Evolutionary conservation across 331 rosid genomes (phyloP).

Genomic region (Pyracantha coccinea): DNA sequence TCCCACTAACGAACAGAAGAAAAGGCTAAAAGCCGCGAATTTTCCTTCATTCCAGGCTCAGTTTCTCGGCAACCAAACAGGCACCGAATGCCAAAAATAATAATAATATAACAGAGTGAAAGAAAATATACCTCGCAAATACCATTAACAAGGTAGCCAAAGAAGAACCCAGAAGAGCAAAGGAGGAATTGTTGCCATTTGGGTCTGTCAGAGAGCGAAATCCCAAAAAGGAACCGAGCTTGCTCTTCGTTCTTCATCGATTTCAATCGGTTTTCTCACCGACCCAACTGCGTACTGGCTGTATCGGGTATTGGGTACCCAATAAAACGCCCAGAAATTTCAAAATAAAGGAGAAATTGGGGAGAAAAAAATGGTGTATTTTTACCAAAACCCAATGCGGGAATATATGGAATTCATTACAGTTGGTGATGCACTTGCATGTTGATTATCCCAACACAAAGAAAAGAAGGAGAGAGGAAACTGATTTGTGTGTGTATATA

Average conservation of each 20-base stretch:
- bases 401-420: not conserved
- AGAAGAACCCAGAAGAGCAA: conserved; percentile 95
- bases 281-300: not conserved
- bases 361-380: not conserved
- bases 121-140: conserved; percentile 65
- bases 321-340: not conserved
- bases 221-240: conserved; percentile 74
- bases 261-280: not conserved
- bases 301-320: conserved; percentile 6
- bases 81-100: too few species aligned
- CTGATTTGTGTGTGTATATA: not conserved
- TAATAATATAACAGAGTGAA: not conserved
- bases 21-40: not conserved
- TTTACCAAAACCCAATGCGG: not conserved
- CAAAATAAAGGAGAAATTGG: conserved; percentile 8
- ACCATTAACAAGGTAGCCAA: conserved; percentile 92
- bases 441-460: conserved; percentile 26
- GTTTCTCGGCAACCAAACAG: conserved; percentile 18
- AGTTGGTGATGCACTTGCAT: conserved; percentile 30
- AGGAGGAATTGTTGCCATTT: conserved; percentile 87
- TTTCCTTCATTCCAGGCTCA: not conserved
- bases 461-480: not conserved
- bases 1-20: conserved; percentile 12
- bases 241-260: conserved; percentile 74
- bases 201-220: conserved; percentile 80